Evolutionary conservation across 257 asterid species (phyloP).

Genomic region (Vinca minor): DNA sequence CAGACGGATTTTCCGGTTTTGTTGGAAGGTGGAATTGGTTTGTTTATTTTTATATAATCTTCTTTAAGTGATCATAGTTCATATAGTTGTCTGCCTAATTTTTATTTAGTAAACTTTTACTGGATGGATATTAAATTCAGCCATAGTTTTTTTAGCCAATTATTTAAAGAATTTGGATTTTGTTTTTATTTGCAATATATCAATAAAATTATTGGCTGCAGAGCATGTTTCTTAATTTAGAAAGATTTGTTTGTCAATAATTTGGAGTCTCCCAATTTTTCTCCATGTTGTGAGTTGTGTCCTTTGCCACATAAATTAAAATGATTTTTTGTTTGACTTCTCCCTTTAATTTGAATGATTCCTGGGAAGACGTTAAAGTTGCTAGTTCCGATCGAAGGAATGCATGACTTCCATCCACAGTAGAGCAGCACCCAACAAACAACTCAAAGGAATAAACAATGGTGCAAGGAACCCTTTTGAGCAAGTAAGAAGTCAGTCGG

Average conservation of each 20-base stretch:
- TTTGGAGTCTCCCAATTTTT: not conserved
- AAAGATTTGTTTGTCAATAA: not conserved
- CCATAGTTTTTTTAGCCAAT: constrained; percentile 9
- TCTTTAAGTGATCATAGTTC: not conserved
- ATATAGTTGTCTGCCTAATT: not conserved
- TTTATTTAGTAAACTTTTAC: not conserved
- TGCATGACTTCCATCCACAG: too few species aligned
- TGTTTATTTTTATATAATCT: not conserved
- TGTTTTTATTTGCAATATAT: not conserved
- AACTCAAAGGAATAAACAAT: too few species aligned
- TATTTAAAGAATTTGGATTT: not conserved
- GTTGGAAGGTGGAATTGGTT: constrained; percentile 7
- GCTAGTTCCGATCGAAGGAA: too few species aligned
- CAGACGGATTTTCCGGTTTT: too few species aligned
- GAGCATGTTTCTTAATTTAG: not conserved
- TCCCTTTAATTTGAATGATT: too few species aligned
- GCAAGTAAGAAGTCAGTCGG: too few species aligned
- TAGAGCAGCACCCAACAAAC: too few species aligned
- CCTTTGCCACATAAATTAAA: too few species aligned
- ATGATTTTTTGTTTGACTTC: too few species aligned
- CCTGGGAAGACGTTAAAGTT: too few species aligned
- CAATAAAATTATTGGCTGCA: constrained; percentile 3
- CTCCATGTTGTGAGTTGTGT: not conserved
- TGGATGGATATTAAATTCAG: constrained; percentile 1
- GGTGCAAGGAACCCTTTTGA: too few species aligned